Percentiles rank a stretch among this genome's conserved stretches.
These are phyloP conservation scores for Zea luxurians DNA, from an alignment of 176 grass and related monocot genomes.

Conservation along the genomic window DNA sequence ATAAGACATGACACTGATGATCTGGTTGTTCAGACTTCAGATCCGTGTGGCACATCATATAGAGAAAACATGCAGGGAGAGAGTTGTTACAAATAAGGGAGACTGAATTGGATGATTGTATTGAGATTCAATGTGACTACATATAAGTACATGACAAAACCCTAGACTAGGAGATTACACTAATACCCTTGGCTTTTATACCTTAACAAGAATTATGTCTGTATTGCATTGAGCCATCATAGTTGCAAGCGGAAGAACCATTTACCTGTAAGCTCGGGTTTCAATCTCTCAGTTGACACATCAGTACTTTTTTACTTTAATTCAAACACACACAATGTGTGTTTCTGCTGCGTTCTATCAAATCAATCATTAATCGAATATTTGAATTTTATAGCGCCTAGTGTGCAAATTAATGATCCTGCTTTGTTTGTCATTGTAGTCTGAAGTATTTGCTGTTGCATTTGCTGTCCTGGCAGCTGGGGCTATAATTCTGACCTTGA, in stretches of 20 bases:
- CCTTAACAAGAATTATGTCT: no score
- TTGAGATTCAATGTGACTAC: no score
- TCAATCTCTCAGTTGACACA: neutral
- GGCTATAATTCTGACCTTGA: slow-evolving; percentile 90
- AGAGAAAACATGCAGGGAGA: neutral
- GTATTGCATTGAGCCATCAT: neutral
- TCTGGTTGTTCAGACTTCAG: neutral
- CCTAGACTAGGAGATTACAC: no score
- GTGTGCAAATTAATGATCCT: slow-evolving; percentile 16
- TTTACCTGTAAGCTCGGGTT: neutral
- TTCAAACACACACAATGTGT: neutral
- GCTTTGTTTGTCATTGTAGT: slow-evolving; percentile 56
- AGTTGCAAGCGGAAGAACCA: neutral
- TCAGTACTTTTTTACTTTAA: neutral
- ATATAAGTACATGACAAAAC: no score
- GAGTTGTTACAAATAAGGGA: no score
- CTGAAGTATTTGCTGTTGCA: slow-evolving; percentile 99
- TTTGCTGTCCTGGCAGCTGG: slow-evolving; percentile 98
- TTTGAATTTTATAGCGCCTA: neutral
- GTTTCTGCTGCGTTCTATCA: neutral
- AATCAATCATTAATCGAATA: neutral
- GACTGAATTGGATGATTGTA: no score
- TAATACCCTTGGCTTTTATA: no score
- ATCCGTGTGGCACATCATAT: slow-evolving; percentile 2
- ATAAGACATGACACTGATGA: neutral